Evolutionary conservation across 352 stramenopile genomes (phyloP), one percentile per base, ranked within the genome.

Genomic region (Paralagenidium karlingii): DNA sequence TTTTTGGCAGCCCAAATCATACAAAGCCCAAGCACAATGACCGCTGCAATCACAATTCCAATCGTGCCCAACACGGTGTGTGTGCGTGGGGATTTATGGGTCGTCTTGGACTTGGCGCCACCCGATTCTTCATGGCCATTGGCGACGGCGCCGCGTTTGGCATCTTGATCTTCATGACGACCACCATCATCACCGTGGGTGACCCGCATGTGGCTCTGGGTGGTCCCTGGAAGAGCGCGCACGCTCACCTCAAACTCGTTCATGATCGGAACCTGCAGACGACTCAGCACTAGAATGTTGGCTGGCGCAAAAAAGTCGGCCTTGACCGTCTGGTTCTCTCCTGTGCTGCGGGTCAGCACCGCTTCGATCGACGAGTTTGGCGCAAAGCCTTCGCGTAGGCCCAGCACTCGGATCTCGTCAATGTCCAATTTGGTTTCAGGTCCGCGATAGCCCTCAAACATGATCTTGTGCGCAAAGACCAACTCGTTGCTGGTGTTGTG

Each of bases 251-350:
- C 40, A 20, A 87, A 63, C 33, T 68, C 46, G 2, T 69, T 42
- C 9, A 68, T 62, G 34, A 87, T 70, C 2, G 49, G 32, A n/a
- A 62, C 15, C 2, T 61, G 34, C 18, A 87, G 20, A 21, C 43
- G 51, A 16, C 60, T 69, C 8, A 87, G 27, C 37, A 87, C 61
- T 19, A 84, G 47, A 48, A 63, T 87, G 22, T 58, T 49, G 2
- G 68, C 65, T 41, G 82, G 73, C 22, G 73, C 60, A 31, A 87
- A 87, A 33, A 83, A 87, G 18, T 76, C 52, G 0, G 40, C 65
- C 20, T 74, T 76, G 2, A 80, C 40, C 1, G 43, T 31, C 3
- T 26, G 39, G 16, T 20, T 15, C 26, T 21, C 38, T 31, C 38
- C 45, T 18, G 21, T 49, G 1, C 24, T 42, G 18, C 28, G 39